These are phyloP conservation scores for Wilcoxina mikolae DNA, from an alignment of 495 filamentous ascomycete species.

Conservation along the genomic window DNA sequence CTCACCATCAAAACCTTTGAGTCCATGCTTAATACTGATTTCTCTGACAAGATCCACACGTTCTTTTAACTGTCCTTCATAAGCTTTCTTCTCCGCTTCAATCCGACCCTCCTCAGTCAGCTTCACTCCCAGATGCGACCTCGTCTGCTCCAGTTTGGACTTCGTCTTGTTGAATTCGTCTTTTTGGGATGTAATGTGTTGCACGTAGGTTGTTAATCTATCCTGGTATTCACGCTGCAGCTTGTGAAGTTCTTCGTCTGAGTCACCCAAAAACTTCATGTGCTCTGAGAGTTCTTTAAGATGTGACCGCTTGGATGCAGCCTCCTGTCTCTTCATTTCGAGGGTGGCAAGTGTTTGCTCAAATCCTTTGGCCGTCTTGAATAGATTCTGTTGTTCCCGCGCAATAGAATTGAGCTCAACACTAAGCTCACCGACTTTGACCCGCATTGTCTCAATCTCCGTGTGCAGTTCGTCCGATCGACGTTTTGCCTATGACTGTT, in stretches of 20 bases:
- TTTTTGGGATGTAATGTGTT: conserved; percentile 47
- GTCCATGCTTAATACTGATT: conserved; percentile 59
- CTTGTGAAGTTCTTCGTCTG: conserved; percentile 61
- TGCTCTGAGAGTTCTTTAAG: conserved; percentile 46
- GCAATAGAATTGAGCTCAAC: conserved; percentile 36
- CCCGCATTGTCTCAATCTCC: conserved; percentile 56
- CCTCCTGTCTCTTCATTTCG: conserved; percentile 57
- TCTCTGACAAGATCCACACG: conserved; percentile 63
- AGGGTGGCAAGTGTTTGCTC: conserved; percentile 53
- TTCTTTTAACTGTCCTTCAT: conserved; percentile 58
- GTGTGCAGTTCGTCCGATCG: conserved; percentile 45
- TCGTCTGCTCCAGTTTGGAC: conserved; percentile 42
- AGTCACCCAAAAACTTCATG: conserved; percentile 57
- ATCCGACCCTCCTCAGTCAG: conserved; percentile 69
- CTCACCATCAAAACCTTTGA: conserved; percentile 69
- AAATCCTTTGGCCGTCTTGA: conserved; percentile 46
- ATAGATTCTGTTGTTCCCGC: conserved; percentile 36
- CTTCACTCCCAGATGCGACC: conserved; percentile 49
- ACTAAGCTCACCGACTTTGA: conserved; percentile 41
- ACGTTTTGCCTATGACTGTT: conserved; percentile 21
- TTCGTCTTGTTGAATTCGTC: conserved; percentile 49
- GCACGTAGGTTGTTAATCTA: conserved; percentile 46
- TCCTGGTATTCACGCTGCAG: conserved; percentile 72
- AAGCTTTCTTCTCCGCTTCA: conserved; percentile 71
- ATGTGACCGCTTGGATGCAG: conserved; percentile 39